Base-by-base conservation (phyloP, 768 basidiomycete genomes). In the Trametes cinnabarina region DNA sequence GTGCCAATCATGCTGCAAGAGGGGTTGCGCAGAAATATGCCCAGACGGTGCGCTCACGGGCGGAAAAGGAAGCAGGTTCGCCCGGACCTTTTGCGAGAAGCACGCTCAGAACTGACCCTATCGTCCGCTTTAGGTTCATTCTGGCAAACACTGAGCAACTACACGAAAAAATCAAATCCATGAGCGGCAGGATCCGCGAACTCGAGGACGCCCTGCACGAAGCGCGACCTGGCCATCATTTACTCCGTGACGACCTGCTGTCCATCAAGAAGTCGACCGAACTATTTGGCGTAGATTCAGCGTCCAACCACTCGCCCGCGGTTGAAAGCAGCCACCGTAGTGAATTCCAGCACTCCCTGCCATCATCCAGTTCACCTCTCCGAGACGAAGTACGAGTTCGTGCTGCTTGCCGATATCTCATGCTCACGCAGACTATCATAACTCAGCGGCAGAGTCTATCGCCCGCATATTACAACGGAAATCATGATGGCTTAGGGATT, bases 121-220 rank as follows among this genome's bases (percentile, higher is more conserved):
- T 32, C 4, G 40, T 14, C 56, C 12, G 7, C 30, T 32, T 32
- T 32, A 86, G 86, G 68, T 87, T 87, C 62, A 85, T 88, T 44
- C 79, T 88, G 26, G 86, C 86, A n/a, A 87, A 87, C 64, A 87
- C 86, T 23, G 85, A 87, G 68, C 79, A 76, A 22, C 77, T 87
- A 8, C 87, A 88, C 58, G 85, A 86, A 53, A 88, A 86, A 71
- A 88, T 88, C 51, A 80, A 80, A 51, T 61, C 77, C 26, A 76
- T 89, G 46, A 79, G 83, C 32, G 82, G 73, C 58, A 82, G 87
- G 46, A 84, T 88, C 50, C 80, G 84, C 44, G 77, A 82, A 56
- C 76, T 89, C 19, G 87, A 89, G 67, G 85, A 87, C 64, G 85
- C 83, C 15, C 79, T 89, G 4, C 71, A 74, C 3, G 71, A 78